phyloP scores from a whole-genome alignment of 371 early-diverging fungal genomes.

The Lichtheimia ramosa region DNA sequence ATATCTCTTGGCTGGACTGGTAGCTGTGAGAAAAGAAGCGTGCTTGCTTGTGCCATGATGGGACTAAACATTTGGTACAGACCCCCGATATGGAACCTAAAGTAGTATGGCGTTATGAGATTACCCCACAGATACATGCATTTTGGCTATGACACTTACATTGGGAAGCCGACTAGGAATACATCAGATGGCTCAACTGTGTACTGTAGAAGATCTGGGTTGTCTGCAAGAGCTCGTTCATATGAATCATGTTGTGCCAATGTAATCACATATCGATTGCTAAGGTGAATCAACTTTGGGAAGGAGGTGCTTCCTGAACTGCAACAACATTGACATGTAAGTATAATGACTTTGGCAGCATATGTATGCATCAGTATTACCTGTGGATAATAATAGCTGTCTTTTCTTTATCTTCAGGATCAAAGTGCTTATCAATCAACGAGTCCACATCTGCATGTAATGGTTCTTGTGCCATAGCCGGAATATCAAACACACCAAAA shows the following conservation, averaged over 20 bases:
- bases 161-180: not conserved
- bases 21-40: conserved; percentile 1
- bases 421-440: not conserved
- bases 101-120: too few relatives aligned
- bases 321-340: too few relatives aligned
- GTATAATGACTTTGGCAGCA: too few relatives aligned
- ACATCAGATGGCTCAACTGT: not conserved
- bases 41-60: conserved; percentile 8
- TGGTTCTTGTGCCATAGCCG: not conserved
- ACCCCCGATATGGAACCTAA: conserved; percentile 16
- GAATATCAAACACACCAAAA: not conserved
- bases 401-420: conserved; percentile 9
- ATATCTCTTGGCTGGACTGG: conserved; percentile 4
- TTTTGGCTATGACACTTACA: too few relatives aligned
- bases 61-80: not conserved
- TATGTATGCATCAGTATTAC: too few relatives aligned
- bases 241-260: conserved; percentile 2
- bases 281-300: conserved; percentile 30
- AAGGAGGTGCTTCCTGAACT: conserved; percentile 28
- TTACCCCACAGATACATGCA: too few relatives aligned
- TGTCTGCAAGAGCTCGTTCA: too few relatives aligned
- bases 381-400: conserved; percentile 20
- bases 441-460: not conserved
- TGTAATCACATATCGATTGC: conserved; percentile 19
- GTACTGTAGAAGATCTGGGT: not conserved